Conservation (phyloP, 331 rosid species). For the Saraca asoca region DNA sequence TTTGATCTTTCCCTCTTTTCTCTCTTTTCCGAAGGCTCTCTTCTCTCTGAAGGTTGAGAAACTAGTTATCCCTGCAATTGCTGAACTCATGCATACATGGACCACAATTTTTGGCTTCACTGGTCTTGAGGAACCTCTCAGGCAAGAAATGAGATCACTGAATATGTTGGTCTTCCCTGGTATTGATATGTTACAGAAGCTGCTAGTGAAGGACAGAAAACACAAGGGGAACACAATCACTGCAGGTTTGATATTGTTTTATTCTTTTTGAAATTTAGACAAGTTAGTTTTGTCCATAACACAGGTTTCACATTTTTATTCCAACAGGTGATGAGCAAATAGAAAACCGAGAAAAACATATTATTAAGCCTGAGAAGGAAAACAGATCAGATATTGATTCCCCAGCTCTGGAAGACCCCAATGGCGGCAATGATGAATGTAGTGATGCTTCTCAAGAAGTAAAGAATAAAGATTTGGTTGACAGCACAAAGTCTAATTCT, state of each 20-base stretch:
- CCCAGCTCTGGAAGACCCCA: slow-evolving; percentile 53
- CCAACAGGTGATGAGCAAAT: slow-evolving; percentile 53
- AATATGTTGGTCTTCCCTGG: slow-evolving; percentile 98
- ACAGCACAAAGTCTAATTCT: slow-evolving; percentile 46
- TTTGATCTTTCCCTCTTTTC: slow-evolving; percentile 33
- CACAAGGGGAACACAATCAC: slow-evolving; percentile 45
- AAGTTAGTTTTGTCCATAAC: slow-evolving; percentile 8
- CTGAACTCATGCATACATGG: slow-evolving; percentile 92
- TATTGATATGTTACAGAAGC: slow-evolving; percentile 90
- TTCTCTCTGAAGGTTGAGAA: slow-evolving; percentile 80
- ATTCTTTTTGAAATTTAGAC: slow-evolving; percentile 13
- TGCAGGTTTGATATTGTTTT: slow-evolving; percentile 36
- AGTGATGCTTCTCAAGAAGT: slow-evolving; percentile 56
- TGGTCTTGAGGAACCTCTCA: slow-evolving; percentile 68
- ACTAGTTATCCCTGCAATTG: slow-evolving; percentile 91
- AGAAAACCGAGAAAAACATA: slow-evolving; percentile 41
- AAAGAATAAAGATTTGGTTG: slow-evolving; percentile 38
- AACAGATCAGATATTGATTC: slow-evolving; percentile 49
- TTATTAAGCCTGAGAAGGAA: slow-evolving; percentile 35
- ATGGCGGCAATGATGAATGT: slow-evolving; percentile 52
- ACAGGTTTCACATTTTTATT: slow-evolving; percentile 24
- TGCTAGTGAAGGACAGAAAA: slow-evolving; percentile 54
- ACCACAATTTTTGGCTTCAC: slow-evolving; percentile 85
- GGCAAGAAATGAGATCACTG: slow-evolving; percentile 76
- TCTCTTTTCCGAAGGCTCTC: slow-evolving; percentile 58